A percentile compares a stretch with the other conserved stretches of the same genome.
Evolutionary conservation across 306 rosid species (phyloP).

Genomic region (Comarum palustre): DNA sequence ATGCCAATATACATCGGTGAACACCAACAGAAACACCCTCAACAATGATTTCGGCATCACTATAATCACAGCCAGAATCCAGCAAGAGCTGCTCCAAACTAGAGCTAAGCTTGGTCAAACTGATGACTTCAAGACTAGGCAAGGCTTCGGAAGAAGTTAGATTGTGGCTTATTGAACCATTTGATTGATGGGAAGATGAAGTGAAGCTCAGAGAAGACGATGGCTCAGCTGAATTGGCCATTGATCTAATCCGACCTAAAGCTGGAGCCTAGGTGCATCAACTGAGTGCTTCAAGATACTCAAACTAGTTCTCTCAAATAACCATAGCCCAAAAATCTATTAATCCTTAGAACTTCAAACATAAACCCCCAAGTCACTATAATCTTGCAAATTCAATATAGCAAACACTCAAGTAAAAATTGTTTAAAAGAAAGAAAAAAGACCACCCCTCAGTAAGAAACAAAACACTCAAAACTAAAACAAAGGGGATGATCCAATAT

Average conservation of each 20-base stretch:
- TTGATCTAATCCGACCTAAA: conserved; percentile 21
- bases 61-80: conserved; percentile 36
- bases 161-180: conserved; percentile 62
- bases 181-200: conserved; percentile 66
- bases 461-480: not conserved
- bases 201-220: conserved; percentile 88
- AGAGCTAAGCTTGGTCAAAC: conserved; percentile 50
- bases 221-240: conserved; percentile 75
- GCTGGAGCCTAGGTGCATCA: conserved; percentile 5
- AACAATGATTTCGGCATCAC: conserved; percentile 48
- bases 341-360: not conserved
- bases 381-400: not conserved
- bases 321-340: not conserved
- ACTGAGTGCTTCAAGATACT: conserved; percentile 1
- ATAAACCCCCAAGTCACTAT: not conserved
- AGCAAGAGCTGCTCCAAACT: conserved; percentile 48
- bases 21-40: conserved; percentile 43
- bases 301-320: not conserved
- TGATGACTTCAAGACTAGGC: conserved; percentile 63
- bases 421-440: not conserved
- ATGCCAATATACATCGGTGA: conserved; percentile 51
- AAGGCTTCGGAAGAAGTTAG: conserved; percentile 42
- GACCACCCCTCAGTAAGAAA: not conserved
- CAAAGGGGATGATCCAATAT: conserved; percentile 10
- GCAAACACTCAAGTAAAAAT: not conserved